phyloP scores from a whole-genome alignment of 345 rosid species.

The Noccaea bulbosa region DNA sequence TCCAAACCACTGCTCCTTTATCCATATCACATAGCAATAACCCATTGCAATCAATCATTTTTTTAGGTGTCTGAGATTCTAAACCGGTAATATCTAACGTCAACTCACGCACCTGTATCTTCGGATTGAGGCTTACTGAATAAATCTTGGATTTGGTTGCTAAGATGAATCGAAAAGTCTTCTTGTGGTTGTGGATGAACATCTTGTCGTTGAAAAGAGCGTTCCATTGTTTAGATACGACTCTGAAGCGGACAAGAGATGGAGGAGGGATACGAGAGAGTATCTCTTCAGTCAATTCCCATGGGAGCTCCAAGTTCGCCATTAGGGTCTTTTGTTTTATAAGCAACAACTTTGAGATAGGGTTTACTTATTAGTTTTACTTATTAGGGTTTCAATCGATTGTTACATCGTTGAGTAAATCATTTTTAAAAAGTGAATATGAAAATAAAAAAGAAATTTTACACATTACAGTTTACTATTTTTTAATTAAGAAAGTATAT shows the following conservation, averaged over 20 bases:
- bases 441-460: too few relatives aligned
- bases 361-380: not conserved
- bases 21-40: not conserved
- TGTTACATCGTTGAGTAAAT: too few relatives aligned
- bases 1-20: not conserved
- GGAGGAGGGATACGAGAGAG: too few relatives aligned
- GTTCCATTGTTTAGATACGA: too few relatives aligned
- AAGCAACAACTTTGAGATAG: not conserved
- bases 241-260: too few relatives aligned
- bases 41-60: not conserved
- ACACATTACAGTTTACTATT: too few relatives aligned
- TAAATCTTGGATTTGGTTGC: not conserved
- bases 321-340: not conserved
- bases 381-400: constrained; percentile 7
- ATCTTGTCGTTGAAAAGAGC: too few relatives aligned
- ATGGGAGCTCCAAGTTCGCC: constrained; percentile 2
- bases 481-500: too few relatives aligned
- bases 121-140: constrained; percentile 5
- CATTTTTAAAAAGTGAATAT: too few relatives aligned
- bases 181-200: too few relatives aligned
- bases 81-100: not conserved
- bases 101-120: not conserved
- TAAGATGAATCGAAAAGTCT: not conserved
- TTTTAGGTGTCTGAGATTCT: not conserved
- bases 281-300: too few relatives aligned